Evolutionary conservation across 257 asterid genomes (phyloP).

Genomic region (Rehmannia glutinosa): DNA sequence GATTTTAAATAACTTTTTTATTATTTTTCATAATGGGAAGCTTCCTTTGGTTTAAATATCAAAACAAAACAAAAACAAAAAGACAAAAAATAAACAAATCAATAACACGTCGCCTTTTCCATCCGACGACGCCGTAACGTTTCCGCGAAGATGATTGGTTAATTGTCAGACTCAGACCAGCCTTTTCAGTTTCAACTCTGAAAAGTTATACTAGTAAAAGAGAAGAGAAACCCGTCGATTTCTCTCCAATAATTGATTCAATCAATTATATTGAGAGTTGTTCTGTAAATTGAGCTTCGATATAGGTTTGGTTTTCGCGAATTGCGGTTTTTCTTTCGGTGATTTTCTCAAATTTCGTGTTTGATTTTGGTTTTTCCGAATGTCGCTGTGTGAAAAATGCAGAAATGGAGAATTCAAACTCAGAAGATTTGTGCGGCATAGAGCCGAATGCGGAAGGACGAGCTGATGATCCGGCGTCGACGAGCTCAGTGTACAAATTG

Average conservation of each 20-base stretch:
- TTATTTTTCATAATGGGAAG: neutral
- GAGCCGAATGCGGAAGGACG: slow-evolving; percentile 51
- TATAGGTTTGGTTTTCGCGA: neutral
- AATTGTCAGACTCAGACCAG: slow-evolving; percentile 9
- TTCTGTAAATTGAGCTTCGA: neutral
- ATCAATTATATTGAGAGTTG: neutral
- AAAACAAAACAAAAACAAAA: too few species aligned
- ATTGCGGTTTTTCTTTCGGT: neutral
- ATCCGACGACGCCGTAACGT: neutral
- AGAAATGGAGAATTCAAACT: slow-evolving; percentile 60
- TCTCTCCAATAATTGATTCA: neutral
- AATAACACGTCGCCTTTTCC: neutral
- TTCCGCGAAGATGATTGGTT: neutral
- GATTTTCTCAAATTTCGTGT: slow-evolving; percentile 1
- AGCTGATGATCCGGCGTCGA: slow-evolving; percentile 34
- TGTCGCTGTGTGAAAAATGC: neutral
- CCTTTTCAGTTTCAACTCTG: slow-evolving; percentile 10
- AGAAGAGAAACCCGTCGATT: neutral
- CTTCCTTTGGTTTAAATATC: neutral
- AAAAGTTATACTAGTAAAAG: neutral
- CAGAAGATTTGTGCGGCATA: slow-evolving; percentile 48
- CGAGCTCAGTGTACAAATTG: slow-evolving; percentile 52
- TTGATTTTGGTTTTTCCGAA: too few species aligned
- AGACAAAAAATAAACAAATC: too few species aligned
- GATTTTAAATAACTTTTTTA: neutral